These are phyloP conservation scores for Gossypium turneri DNA, from an alignment of 345 rosid genomes.

Conservation along the genomic window DNA sequence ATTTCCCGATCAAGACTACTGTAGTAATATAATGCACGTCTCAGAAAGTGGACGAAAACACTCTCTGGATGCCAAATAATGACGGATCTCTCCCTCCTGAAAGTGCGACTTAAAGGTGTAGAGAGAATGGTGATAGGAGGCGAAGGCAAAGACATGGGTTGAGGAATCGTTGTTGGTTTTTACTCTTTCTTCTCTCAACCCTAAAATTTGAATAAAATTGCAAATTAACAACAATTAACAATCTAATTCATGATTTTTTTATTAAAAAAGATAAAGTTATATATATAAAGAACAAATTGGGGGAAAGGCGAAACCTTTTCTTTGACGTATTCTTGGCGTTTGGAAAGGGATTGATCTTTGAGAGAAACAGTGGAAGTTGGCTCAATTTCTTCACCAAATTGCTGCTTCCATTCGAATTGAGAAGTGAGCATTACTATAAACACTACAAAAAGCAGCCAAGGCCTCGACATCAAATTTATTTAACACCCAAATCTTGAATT, in stretches of 20 bases:
- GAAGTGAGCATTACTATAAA: slow-evolving; percentile 61
- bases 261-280: not conserved
- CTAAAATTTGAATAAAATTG: not conserved
- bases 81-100: not conserved
- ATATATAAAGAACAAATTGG: not conserved
- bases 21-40: not conserved
- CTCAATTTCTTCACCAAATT: slow-evolving; percentile 57
- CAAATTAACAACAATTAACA: not conserved
- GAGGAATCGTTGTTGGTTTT: not conserved
- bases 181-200: not conserved
- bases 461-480: slow-evolving; percentile 54
- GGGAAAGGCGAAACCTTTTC: slow-evolving; percentile 50
- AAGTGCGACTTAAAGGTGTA: not conserved
- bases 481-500: not conserved
- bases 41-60: not conserved
- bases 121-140: not conserved
- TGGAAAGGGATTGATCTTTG: slow-evolving; percentile 34
- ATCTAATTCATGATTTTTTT: not conserved
- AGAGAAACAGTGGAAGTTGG: slow-evolving; percentile 29
- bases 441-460: slow-evolving; percentile 60
- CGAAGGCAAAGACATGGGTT: not conserved
- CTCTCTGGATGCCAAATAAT: not conserved
- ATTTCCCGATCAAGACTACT: not conserved
- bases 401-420: slow-evolving; percentile 77
- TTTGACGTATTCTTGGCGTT: slow-evolving; percentile 45